Evolutionary conservation across 176 grass and related monocot species (phyloP).

Genomic region (Triticum turgidum): DNA sequence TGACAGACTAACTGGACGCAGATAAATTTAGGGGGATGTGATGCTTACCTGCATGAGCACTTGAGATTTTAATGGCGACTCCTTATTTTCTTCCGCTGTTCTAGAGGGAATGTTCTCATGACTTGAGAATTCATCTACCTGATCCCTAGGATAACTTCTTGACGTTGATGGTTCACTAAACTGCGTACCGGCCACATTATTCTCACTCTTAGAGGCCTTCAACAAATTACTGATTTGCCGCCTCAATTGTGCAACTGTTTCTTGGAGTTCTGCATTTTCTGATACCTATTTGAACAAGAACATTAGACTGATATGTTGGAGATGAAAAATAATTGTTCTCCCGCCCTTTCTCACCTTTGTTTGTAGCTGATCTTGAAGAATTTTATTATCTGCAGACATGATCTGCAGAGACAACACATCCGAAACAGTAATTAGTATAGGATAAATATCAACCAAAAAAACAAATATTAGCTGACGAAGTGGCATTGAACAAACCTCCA

Average conservation of each 20-base stretch:
- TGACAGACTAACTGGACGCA: neutral
- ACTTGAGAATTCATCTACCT: conserved; percentile 36
- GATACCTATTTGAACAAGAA: conserved; percentile 50
- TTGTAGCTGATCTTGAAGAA: conserved; percentile 97
- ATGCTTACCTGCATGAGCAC: conserved; percentile 72
- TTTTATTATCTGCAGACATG: conserved; percentile 97
- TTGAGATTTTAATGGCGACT: conserved; percentile 66
- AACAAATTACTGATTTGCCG: conserved; percentile 56
- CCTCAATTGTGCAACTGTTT: conserved; percentile 55
- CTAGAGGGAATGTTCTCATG: conserved; percentile 33
- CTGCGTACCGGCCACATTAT: conserved; percentile 28
- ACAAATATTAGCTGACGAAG: conserved; percentile 3
- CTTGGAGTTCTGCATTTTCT: conserved; percentile 78
- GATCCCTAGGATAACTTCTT: conserved; percentile 36
- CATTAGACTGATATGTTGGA: conserved; percentile 34
- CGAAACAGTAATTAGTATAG: conserved; percentile 27
- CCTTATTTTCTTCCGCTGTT: conserved; percentile 43
- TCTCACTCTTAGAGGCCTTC: conserved; percentile 43
- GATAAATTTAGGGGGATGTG: neutral
- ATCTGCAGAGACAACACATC: conserved; percentile 55
- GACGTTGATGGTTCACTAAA: conserved; percentile 49
- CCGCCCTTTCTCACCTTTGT: conserved; percentile 57
- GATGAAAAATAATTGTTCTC: conserved; percentile 18
- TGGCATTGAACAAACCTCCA: conserved; percentile 63
- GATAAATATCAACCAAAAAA: conserved; percentile 14